Percentiles rank a stretch among this genome's conserved stretches.
Evolutionary conservation across 1,284 basidiomycete genomes (phyloP).

Genomic region (Pseudozyma thailandica): DNA sequence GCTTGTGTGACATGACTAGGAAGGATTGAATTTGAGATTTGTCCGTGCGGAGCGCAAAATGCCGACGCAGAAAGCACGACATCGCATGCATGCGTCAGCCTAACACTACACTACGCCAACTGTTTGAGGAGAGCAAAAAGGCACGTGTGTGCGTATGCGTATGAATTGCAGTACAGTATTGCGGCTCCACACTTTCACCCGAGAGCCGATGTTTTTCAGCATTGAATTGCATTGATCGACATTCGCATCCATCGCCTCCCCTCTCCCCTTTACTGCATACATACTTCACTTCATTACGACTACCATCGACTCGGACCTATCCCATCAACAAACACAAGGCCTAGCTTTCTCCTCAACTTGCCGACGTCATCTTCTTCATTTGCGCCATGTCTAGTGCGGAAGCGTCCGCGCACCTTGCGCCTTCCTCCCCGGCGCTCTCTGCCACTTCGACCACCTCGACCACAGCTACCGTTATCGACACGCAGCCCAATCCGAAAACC

Average conservation of each 20-base stretch:
- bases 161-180: too few species aligned
- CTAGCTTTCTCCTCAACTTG: not conserved
- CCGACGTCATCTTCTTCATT: not conserved
- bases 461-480: constrained; percentile 28
- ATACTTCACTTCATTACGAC: too few species aligned
- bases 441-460: constrained; percentile 29
- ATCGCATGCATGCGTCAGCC: not conserved
- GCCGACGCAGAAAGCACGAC: constrained; percentile 5
- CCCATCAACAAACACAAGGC: not conserved
- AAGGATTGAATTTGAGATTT: too few species aligned
- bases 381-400: not conserved
- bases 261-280: too few species aligned
- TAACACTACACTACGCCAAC: too few species aligned
- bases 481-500: constrained; percentile 28
- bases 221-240: not conserved
- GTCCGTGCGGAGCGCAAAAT: not conserved
- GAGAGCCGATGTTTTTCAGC: not conserved
- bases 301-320: too few species aligned
- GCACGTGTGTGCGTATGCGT: too few species aligned
- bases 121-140: not conserved
- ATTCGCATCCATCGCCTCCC: too few species aligned
- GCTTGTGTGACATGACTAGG: too few species aligned
- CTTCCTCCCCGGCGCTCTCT: constrained; percentile 21
- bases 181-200: not conserved
- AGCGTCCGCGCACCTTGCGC: constrained; percentile 1